These are phyloP conservation scores for Lasiosphaeria ovina DNA, from an alignment of 495 filamentous ascomycete genomes.

Conservation along the genomic window DNA sequence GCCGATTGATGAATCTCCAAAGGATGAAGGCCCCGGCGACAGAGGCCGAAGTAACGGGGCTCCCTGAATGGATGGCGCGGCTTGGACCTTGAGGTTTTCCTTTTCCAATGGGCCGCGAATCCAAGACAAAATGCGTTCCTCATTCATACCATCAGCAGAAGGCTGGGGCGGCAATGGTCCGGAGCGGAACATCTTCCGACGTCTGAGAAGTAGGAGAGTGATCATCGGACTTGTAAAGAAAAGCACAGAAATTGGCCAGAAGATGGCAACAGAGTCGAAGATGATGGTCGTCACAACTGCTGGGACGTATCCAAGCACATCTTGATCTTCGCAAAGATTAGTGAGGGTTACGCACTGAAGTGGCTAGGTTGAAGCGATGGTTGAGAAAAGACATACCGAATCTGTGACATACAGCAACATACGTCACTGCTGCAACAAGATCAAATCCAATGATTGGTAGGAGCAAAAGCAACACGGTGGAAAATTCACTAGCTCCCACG, in stretches of 20 bases:
- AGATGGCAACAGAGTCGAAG: background rate
- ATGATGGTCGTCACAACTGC: background rate
- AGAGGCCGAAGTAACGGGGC: background rate
- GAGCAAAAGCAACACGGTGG: background rate
- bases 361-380: background rate
- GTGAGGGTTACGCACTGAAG: background rate
- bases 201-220: background rate
- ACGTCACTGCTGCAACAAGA: background rate
- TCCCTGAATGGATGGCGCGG: background rate
- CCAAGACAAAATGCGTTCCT: background rate
- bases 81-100: background rate
- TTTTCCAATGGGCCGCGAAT: background rate
- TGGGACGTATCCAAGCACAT: background rate
- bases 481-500: background rate
- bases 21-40: background rate
- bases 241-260: background rate
- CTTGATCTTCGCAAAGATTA: background rate
- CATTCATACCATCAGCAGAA: background rate
- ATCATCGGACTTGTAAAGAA: background rate
- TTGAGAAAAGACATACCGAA: conserved; percentile 2
- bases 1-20: background rate
- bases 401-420: background rate
- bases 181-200: background rate
- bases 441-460: background rate
- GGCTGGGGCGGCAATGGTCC: background rate